Conservation (phyloP, 2,329 filamentous ascomycete species). For the Ascomycota sp. region DNA sequence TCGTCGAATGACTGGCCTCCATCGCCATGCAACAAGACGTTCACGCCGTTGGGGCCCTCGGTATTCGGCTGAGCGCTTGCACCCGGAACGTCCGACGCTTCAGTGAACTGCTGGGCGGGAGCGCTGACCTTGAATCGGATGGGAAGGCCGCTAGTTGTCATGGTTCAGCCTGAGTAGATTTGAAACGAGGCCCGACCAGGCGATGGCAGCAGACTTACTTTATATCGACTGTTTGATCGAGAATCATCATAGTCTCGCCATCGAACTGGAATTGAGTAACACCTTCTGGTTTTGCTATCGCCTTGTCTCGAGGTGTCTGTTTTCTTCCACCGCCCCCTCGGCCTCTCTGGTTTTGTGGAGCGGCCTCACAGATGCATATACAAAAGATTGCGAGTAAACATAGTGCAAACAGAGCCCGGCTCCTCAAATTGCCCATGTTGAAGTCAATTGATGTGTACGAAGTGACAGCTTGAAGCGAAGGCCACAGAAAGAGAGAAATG, state of each 20-base stretch:
- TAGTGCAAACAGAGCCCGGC: not conserved
- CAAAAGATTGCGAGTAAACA: not conserved
- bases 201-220: slow-evolving; percentile 17
- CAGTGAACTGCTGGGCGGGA: slow-evolving; percentile 29
- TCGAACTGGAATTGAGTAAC: slow-evolving; percentile 13
- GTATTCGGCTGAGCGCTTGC: slow-evolving; percentile 11
- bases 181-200: no score
- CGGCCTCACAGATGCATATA: slow-evolving; percentile 1
- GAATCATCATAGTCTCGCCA: slow-evolving; percentile 27
- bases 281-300: slow-evolving; percentile 6
- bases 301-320: slow-evolving; percentile 1
- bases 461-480: not conserved
- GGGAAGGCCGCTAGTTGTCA: slow-evolving; percentile 18
- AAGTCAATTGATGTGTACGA: not conserved
- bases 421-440: not conserved
- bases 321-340: not conserved
- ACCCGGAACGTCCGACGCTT: slow-evolving; percentile 24
- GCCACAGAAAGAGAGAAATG: not conserved
- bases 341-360: not conserved
- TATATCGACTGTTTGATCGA: slow-evolving; percentile 30
- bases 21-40: slow-evolving; percentile 36
- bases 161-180: not conserved
- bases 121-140: slow-evolving; percentile 34
- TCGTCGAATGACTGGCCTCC: slow-evolving; percentile 36
- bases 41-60: slow-evolving; percentile 22